A percentile compares a stretch with the other conserved stretches of the same genome.
phyloP scores from a whole-genome alignment of 2,329 filamentous ascomycete genomes.

The Sporothrix brasiliensis region DNA sequence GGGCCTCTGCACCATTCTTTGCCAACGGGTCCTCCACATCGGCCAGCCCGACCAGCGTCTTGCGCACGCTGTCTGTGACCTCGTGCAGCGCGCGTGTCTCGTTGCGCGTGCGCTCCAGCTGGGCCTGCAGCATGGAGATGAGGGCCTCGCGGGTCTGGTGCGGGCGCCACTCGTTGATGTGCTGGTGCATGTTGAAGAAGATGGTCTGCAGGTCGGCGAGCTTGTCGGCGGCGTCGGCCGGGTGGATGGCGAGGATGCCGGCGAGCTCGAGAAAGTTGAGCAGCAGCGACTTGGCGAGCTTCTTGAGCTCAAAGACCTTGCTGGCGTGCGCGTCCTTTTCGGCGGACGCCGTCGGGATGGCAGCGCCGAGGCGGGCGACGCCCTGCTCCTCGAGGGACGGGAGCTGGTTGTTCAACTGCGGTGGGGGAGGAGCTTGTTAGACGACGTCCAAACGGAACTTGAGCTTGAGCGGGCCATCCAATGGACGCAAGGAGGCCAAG shows the following conservation, averaged over 20 bases:
- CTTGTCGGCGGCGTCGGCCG: slow-evolving; percentile 67
- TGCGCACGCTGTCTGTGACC: slow-evolving; percentile 71
- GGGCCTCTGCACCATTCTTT: background rate
- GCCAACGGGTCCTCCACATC: slow-evolving; percentile 48
- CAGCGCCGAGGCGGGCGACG: slow-evolving; percentile 68
- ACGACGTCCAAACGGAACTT: too few species aligned
- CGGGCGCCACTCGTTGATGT: slow-evolving; percentile 91
- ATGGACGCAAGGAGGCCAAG: too few species aligned
- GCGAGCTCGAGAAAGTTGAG: slow-evolving; percentile 87
- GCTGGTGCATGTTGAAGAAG: slow-evolving; percentile 87
- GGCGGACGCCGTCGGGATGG: slow-evolving; percentile 43
- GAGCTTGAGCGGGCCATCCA: background rate
- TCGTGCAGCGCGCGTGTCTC: slow-evolving; percentile 72
- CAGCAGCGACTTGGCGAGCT: slow-evolving; percentile 79
- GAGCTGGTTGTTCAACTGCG: slow-evolving; percentile 61
- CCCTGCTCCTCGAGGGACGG: slow-evolving; percentile 70
- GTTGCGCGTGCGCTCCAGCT: slow-evolving; percentile 69
- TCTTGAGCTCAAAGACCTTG: slow-evolving; percentile 69
- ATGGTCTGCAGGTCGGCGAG: slow-evolving; percentile 77
- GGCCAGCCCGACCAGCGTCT: slow-evolving; percentile 70
- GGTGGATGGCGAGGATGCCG: slow-evolving; percentile 69
- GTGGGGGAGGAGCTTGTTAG: background rate
- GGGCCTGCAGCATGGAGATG: slow-evolving; percentile 84
- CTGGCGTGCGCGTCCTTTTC: slow-evolving; percentile 58
- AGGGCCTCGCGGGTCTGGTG: slow-evolving; percentile 89